Percentiles rank a stretch among this genome's conserved stretches.
Evolutionary conservation across 345 rosid genomes (phyloP).

Genomic region (Pelargonium nanum): DNA sequence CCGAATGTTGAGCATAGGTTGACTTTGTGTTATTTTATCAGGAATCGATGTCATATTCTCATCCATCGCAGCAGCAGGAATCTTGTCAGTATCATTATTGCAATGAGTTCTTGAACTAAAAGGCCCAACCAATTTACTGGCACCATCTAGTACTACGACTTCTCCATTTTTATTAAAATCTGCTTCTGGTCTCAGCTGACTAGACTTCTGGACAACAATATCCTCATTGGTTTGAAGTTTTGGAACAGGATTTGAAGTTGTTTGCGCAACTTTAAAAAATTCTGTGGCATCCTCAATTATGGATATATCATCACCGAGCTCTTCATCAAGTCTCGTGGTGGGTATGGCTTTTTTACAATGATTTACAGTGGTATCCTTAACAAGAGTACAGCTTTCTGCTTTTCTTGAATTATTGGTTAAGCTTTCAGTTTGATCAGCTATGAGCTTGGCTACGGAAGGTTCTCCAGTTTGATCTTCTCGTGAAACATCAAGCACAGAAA

Average conservation of each 20-base stretch:
- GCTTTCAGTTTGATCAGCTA: slow-evolving; percentile 22
- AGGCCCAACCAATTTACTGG: neutral
- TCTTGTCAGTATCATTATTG: slow-evolving; percentile 12
- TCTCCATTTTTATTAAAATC: slow-evolving; percentile 10
- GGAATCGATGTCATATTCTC: slow-evolving; percentile 23
- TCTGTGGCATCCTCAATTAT: slow-evolving; percentile 14
- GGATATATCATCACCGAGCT: slow-evolving; percentile 4
- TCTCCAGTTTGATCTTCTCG: slow-evolving; percentile 13
- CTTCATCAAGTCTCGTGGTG: slow-evolving; percentile 2
- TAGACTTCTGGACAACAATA: slow-evolving; percentile 7
- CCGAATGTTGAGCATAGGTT: slow-evolving; percentile 42
- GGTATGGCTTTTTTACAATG: slow-evolving; percentile 7
- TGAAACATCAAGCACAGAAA: neutral
- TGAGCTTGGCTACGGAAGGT: slow-evolving; percentile 15
- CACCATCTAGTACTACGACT: slow-evolving; percentile 2
- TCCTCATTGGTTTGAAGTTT: slow-evolving; percentile 13
- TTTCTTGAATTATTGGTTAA: slow-evolving; percentile 12
- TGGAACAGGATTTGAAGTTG: slow-evolving; percentile 16
- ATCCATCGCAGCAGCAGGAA: slow-evolving; percentile 12
- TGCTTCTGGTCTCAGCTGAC: slow-evolving; percentile 10
- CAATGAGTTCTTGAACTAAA: slow-evolving; percentile 12
- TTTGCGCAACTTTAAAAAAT: slow-evolving; percentile 13
- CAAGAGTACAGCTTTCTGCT: slow-evolving; percentile 7
- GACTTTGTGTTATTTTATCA: slow-evolving; percentile 14
- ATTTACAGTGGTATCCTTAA: slow-evolving; percentile 3